Base-by-base conservation (phyloP, 2,329 filamentous ascomycete genomes). In the Emericellopsis atlantica region DNA sequence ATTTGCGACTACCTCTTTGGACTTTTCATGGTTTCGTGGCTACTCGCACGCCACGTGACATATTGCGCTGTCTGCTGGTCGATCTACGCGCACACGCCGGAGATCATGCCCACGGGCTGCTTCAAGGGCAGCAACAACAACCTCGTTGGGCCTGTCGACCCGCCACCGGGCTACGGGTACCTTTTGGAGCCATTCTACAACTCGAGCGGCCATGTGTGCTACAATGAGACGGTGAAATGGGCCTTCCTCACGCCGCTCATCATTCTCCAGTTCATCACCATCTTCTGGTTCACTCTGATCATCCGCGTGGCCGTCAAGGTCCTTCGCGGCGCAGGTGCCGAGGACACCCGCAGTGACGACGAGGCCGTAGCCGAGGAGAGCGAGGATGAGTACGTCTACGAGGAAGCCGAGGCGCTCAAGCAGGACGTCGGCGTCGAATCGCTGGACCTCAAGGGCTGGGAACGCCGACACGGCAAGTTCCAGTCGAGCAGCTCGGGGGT, bases 231-330 rank as follows among this genome's bases (percentile, higher is more conserved):
- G 10, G 76, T 95, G 52, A 80, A 81, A 52, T 84, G 76, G 72
- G 69, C 71, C 11, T 96, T 96, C 65, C 66, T 96, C 14, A 69
- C 72, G 9, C 72, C 86, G 32, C 76, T 98, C 3, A 66, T 93
- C 11, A 73, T 81, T 32, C 70, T 98, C 18, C 88, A 96, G 60
- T 66, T 71, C 18, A 73, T 98, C 40, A 88, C 84, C 26, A 66
- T 94, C 31, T 71, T 84, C 46, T 96, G 92, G 92, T 94, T 96
- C 54, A 72, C 69, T 46, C 84, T 95, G 79, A 95, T 96, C 49
- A 62, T 89, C 32, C 77, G 79, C 43, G 84, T 98, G 3, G 88
- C 88, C 18, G 71, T 83, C 46, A 80, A 81, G 45, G 88, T 96
- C 6, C 56, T 96, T 31, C 74, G 72, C 39, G 89, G 90, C 26